phyloP scores from a whole-genome alignment of 73 alveolate species.

The Tetrahymena borealis region DNA sequence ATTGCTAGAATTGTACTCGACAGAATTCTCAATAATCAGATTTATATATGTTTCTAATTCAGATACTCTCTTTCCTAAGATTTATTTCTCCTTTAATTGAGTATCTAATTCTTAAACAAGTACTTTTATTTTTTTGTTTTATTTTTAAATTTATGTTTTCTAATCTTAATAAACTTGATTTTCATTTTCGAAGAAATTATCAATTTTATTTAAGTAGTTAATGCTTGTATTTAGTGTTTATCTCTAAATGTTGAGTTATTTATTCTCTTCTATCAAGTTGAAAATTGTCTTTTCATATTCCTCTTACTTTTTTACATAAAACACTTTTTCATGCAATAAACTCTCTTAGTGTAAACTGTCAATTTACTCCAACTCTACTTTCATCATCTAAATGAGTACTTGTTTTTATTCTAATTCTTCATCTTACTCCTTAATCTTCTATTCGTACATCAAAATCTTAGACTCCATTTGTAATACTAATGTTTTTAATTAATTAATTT shows the following conservation, averaged over 20 bases:
- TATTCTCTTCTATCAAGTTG: background rate
- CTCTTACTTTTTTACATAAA: background rate
- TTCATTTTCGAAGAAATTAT: background rate
- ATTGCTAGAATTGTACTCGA: background rate
- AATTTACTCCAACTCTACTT: background rate
- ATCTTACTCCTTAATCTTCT: background rate
- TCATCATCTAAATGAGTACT: background rate
- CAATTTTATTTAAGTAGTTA: background rate
- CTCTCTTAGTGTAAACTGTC: background rate
- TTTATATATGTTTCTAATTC: background rate
- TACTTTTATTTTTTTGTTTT: background rate
- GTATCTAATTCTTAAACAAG: background rate
- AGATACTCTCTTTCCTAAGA: background rate
- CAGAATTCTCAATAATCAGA: background rate
- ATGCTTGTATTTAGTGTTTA: background rate
- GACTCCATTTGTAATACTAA: background rate
- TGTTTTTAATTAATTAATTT: background rate
- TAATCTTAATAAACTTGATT: background rate
- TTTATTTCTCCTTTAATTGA: background rate
- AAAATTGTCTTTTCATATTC: background rate
- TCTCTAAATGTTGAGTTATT: background rate
- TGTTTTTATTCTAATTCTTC: background rate
- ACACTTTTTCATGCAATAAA: background rate
- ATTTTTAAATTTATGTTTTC: background rate
- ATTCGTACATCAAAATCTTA: background rate